Evolutionary conservation across 2,329 filamentous ascomycete species (phyloP).

Genomic region (Colletotrichum salicis): DNA sequence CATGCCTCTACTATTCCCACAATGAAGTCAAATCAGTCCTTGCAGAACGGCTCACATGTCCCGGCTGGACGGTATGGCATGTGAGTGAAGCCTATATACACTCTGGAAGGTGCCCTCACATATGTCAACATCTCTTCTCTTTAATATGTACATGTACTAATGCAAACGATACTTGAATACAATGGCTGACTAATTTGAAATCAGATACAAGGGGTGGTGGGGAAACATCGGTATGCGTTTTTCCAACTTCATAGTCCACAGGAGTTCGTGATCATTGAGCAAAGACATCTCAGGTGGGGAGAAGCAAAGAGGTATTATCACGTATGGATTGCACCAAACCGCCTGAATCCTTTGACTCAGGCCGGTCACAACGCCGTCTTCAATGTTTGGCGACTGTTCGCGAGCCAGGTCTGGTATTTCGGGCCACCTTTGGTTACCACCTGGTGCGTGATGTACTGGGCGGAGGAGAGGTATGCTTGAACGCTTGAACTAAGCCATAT

Average conservation of each 20-base stretch:
- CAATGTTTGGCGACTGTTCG: slow-evolving; percentile 91
- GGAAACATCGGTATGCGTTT: background rate
- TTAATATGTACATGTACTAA: too few species aligned
- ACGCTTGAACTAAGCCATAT: background rate
- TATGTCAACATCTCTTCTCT: too few species aligned
- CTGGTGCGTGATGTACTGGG: slow-evolving; percentile 90
- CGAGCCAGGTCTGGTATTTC: slow-evolving; percentile 88
- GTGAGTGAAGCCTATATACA: background rate
- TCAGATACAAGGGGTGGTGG: slow-evolving; percentile 3
- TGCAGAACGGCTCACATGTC: background rate
- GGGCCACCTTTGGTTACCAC: slow-evolving; percentile 79
- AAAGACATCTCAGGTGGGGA: slow-evolving; percentile 55
- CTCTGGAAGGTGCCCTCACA: too few species aligned
- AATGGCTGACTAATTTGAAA: background rate
- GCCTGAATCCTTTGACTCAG: slow-evolving; percentile 86
- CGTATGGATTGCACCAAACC: slow-evolving; percentile 87
- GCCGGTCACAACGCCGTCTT: slow-evolving; percentile 76
- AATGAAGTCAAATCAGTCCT: background rate
- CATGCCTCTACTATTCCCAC: background rate
- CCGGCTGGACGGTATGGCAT: background rate
- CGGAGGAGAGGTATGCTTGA: slow-evolving; percentile 46
- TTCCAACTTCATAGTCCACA: background rate
- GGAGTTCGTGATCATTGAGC: background rate
- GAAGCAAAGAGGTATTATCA: slow-evolving; percentile 71
- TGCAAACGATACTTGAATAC: too few species aligned